Evolutionary conservation across 2,329 filamentous ascomycete genomes (phyloP).

Genomic region (Dryadomyces sulphureus): DNA sequence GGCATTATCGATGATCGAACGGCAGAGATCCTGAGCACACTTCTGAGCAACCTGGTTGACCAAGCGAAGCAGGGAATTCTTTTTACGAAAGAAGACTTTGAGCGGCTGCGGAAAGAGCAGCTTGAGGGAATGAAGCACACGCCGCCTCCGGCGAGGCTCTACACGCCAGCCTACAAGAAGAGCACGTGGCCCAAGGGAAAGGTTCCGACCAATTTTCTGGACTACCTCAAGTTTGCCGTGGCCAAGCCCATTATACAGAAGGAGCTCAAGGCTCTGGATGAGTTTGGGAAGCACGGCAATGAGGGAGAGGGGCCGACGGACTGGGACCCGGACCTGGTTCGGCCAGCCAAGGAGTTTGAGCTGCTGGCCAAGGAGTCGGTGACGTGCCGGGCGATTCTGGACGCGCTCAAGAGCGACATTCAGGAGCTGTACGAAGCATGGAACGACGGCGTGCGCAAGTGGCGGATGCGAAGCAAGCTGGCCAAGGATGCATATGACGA

Average conservation of each 20-base stretch:
- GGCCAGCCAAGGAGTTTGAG: constrained; percentile 21
- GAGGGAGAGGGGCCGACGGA: constrained; percentile 5
- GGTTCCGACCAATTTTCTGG: constrained; percentile 37
- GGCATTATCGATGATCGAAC: constrained; percentile 29
- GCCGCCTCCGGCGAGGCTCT: constrained; percentile 11
- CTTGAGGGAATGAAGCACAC: constrained; percentile 10
- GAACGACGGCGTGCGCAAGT: constrained; percentile 9
- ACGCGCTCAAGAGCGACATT: constrained; percentile 20
- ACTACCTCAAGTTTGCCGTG: constrained; percentile 43
- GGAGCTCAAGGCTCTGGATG: constrained; percentile 21
- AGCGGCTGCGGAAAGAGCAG: constrained; percentile 15
- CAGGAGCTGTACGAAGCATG: constrained; percentile 17
- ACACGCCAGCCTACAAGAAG: constrained; percentile 29
- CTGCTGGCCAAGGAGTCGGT: constrained; percentile 13
- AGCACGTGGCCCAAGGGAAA: constrained; percentile 15
- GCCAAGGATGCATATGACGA: constrained; percentile 5
- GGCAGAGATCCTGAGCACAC: constrained; percentile 33
- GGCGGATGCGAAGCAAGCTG: neutral
- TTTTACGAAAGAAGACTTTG: constrained; percentile 30
- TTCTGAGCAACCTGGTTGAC: constrained; percentile 42
- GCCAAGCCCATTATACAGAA: constrained; percentile 26
- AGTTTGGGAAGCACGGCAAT: neutral
- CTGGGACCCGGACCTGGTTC: constrained; percentile 23
- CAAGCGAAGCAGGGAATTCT: constrained; percentile 38
- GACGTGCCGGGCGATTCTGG: constrained; percentile 18